phyloP scores from a whole-genome alignment of 148 eudicot genomes.

The Rheum nobile region DNA sequence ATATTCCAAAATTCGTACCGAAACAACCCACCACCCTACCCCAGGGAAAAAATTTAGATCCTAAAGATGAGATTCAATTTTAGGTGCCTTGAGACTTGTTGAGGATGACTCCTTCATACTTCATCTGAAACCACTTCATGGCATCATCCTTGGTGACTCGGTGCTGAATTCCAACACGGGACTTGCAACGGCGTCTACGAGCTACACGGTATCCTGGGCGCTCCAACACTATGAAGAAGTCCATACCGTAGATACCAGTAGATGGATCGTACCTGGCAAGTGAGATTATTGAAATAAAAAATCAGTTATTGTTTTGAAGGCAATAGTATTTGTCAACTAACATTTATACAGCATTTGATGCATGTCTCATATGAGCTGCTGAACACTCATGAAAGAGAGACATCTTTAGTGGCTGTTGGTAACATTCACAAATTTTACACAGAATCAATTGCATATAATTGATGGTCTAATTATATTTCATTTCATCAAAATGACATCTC shows the following conservation, averaged over 20 bases:
- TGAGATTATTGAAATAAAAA: neutral
- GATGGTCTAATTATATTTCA: too few species aligned
- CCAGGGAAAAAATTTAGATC: neutral
- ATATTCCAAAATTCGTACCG: neutral
- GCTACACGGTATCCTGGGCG: constrained; percentile 37
- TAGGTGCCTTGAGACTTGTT: constrained; percentile 23
- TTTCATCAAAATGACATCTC: neutral
- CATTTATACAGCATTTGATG: neutral
- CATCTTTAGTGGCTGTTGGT: too few species aligned
- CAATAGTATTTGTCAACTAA: neutral
- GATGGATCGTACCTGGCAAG: constrained; percentile 31
- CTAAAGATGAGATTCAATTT: neutral
- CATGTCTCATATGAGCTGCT: neutral
- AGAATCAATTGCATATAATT: too few species aligned
- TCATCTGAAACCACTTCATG: constrained; percentile 38
- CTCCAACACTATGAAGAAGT: constrained; percentile 34
- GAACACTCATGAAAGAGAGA: too few species aligned
- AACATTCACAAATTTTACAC: neutral
- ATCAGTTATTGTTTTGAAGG: neutral
- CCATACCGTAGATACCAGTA: constrained; percentile 39
- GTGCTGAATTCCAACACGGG: constrained; percentile 35
- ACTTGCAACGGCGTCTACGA: constrained; percentile 33
- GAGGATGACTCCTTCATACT: constrained; percentile 38
- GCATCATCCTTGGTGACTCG: constrained; percentile 31
- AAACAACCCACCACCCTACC: neutral